Evolutionary conservation across 768 basidiomycete genomes (phyloP).

Genomic region (Boletus sensibilis): DNA sequence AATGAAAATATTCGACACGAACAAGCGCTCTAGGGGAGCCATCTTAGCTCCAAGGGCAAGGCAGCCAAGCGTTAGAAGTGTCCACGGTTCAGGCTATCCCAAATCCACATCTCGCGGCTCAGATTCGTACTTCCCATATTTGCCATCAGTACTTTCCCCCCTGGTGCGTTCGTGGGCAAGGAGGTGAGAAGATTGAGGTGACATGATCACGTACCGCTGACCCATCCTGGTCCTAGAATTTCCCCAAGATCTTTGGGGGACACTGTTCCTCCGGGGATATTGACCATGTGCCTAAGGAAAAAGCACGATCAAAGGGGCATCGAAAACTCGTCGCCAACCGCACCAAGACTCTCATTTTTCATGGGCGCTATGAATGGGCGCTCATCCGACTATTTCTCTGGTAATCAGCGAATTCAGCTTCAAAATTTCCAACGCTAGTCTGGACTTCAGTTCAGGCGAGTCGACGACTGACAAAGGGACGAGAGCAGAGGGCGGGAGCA

Average conservation of each 20-base stretch:
- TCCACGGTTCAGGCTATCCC: constrained; percentile 1
- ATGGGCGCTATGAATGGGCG: neutral
- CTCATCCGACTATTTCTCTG: neutral
- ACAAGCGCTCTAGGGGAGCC: neutral
- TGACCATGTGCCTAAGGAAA: neutral
- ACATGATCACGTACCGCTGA: constrained; percentile 5
- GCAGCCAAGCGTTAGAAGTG: neutral
- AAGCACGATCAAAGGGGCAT: neutral
- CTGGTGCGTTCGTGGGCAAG: neutral
- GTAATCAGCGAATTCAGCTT: neutral
- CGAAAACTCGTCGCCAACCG: neutral
- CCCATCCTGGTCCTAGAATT: neutral
- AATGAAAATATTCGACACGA: neutral
- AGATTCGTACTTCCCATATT: constrained; percentile 4
- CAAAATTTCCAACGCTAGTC: neutral
- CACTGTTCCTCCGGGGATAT: constrained; percentile 7
- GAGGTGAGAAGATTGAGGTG: neutral
- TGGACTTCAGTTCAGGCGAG: neutral
- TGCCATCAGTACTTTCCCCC: neutral
- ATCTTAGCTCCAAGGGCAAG: neutral
- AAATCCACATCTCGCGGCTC: neutral
- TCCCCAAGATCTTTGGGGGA: neutral
- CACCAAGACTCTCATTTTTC: neutral
- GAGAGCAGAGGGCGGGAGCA: neutral
- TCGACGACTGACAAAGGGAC: neutral